A percentile compares a stretch with the other conserved stretches of the same genome.
Conservation (phyloP, 805 yeast genomes). For the Teunomyces pallodes region DNA sequence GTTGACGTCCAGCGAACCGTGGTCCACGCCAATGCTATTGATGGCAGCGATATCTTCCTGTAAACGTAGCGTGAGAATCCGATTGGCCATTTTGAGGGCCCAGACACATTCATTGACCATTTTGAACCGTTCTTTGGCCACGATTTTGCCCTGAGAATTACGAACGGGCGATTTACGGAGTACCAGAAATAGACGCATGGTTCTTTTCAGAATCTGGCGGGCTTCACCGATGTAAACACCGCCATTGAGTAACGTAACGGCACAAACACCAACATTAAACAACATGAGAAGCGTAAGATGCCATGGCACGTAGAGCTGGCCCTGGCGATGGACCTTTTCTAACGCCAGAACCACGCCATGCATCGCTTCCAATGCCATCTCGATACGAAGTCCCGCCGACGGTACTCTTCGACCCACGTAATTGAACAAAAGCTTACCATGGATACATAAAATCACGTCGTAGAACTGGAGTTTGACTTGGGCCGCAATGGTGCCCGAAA, state of each 20-base stretch:
- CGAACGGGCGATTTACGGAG: slow-evolving; percentile 31
- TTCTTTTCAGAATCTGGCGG: slow-evolving; percentile 19
- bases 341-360: slow-evolving; percentile 29
- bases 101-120: slow-evolving; percentile 65
- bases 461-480: slow-evolving; percentile 41
- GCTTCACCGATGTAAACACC: slow-evolving; percentile 33
- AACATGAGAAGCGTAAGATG: slow-evolving; percentile 45
- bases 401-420: slow-evolving; percentile 31
- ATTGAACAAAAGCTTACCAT: slow-evolving; percentile 33
- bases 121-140: slow-evolving; percentile 34
- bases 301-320: slow-evolving; percentile 48
- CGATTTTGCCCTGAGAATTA: slow-evolving; percentile 26
- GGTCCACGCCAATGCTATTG: slow-evolving; percentile 47
- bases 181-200: slow-evolving; percentile 20
- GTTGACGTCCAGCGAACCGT: slow-evolving; percentile 53
- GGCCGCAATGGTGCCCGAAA: slow-evolving; percentile 20
- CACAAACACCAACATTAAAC: slow-evolving; percentile 43
- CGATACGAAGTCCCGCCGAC: slow-evolving; percentile 29
- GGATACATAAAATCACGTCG: slow-evolving; percentile 34
- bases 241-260: slow-evolving; percentile 41
- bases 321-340: slow-evolving; percentile 25
- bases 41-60: slow-evolving; percentile 39
- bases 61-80: slow-evolving; percentile 46
- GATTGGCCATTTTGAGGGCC: slow-evolving; percentile 57
- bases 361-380: slow-evolving; percentile 29